Evolutionary conservation across 2,329 filamentous ascomycete species (phyloP).

Genomic region (Ceratocystiopsis minuta): DNA sequence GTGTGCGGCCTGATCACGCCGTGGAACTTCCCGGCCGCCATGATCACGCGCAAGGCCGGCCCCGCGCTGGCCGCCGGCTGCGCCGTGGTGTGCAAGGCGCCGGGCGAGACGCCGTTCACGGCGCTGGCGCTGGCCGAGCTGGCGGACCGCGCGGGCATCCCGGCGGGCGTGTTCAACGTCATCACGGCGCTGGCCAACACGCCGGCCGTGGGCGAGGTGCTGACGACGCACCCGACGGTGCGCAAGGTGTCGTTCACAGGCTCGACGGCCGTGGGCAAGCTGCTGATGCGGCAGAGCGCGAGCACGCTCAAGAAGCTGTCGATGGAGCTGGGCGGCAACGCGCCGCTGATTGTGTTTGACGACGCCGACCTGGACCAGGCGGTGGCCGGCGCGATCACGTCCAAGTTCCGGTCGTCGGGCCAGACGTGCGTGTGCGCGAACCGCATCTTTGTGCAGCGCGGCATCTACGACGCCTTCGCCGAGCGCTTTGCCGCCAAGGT

Average conservation of each 20-base stretch:
- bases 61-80: slow-evolving; percentile 83
- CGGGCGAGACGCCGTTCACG: slow-evolving; percentile 82
- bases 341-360: slow-evolving; percentile 92
- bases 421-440: slow-evolving; percentile 93
- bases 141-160: slow-evolving; percentile 70
- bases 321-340: slow-evolving; percentile 86
- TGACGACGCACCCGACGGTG: slow-evolving; percentile 60
- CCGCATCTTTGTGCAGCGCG: slow-evolving; percentile 60
- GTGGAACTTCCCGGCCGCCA: slow-evolving; percentile 74
- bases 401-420: slow-evolving; percentile 85
- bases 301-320: slow-evolving; percentile 67
- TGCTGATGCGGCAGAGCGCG: slow-evolving; percentile 78
- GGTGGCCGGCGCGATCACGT: slow-evolving; percentile 64
- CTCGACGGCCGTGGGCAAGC: slow-evolving; percentile 48
- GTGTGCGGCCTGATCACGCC: slow-evolving; percentile 72
- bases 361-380: slow-evolving; percentile 79
- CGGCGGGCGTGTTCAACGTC: slow-evolving; percentile 79
- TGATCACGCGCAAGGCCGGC: slow-evolving; percentile 54
- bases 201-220: slow-evolving; percentile 52
- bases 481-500: slow-evolving; percentile 54
- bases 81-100: slow-evolving; percentile 82
- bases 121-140: slow-evolving; percentile 76
- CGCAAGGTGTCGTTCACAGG: slow-evolving; percentile 93
- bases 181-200: slow-evolving; percentile 70
- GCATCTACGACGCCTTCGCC: slow-evolving; percentile 61